Base-by-base conservation (phyloP, 116 monocot genomes). In the Dioscorea cayenensis region DNA sequence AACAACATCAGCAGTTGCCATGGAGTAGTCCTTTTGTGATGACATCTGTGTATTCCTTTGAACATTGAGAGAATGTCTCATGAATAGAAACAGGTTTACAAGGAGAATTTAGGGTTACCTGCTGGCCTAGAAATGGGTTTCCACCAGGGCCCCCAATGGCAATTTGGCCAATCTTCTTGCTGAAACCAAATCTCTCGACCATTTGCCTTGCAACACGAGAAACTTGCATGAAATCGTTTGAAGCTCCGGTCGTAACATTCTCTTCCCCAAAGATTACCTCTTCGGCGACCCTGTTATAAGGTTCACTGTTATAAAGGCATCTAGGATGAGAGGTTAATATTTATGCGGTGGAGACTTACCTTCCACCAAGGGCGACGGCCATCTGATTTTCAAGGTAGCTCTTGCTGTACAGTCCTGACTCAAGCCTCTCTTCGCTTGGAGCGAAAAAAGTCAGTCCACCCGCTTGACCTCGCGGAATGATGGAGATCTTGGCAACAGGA, bases 201-300 rank as follows among this genome's bases (percentile, higher is more conserved):
- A 99, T 99, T 72, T 99, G 99, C 64, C 99, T 87, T 17, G 99
- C 99, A 18, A 99, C 99, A 5, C 99, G 83, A 12, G 99, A 99
- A 63, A 99, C 99, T 76, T 99, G 99, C 99, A 91, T 99, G 83
- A 99, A 99, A 76, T 99, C 99, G 66, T 94, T 99, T 22, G 99
- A 99, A 58, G 99, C 99, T 60, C 99, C 99, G 0, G 99, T 99
- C 2, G 99, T 99, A 23, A 99, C 99, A 69, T 99, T 99, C n/a
- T 99, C 99, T 67, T 73, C 52, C 32, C 99, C 99, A 52, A 99
- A 99, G 22, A 99, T 99, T 71, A 99, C 94, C 80, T 99, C 99
- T 80, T 99, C 94, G 14, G 99, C 99, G 9, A 99, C 99, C 82
- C 99, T 99, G 86, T 55, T 75, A 72, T 19, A 32, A 38, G 29